A percentile compares a stretch with the other conserved stretches of the same genome.
phyloP scores from a whole-genome alignment of 1,284 basidiomycete species.

The Cronartium ribicola region DNA sequence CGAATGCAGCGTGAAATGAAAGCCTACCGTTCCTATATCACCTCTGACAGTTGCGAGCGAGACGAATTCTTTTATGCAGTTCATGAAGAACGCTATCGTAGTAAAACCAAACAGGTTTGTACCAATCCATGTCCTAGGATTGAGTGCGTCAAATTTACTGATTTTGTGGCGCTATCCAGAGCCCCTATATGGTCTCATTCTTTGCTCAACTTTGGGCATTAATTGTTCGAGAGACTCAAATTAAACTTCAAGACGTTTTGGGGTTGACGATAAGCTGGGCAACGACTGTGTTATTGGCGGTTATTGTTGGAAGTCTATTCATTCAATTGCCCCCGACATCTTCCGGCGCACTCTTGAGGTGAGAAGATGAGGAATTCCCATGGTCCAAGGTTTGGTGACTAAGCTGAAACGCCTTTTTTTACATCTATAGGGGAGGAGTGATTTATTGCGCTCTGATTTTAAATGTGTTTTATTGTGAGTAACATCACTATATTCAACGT shows the following conservation, averaged over 20 bases:
- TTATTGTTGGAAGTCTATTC: conserved; percentile 64
- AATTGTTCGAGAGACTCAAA: conserved; percentile 47
- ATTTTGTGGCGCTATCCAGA: conserved; percentile 60
- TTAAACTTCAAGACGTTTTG: conserved; percentile 46
- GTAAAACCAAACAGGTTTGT: conserved; percentile 59
- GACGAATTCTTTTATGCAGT: conserved; percentile 70
- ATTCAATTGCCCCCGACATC: conserved; percentile 67
- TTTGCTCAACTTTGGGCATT: conserved; percentile 60
- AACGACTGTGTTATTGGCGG: conserved; percentile 58
- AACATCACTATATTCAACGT: neutral
- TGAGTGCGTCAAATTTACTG: neutral
- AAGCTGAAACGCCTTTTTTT: neutral
- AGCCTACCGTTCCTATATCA: conserved; percentile 59
- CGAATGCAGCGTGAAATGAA: conserved; percentile 58
- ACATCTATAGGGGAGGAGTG: conserved; percentile 51
- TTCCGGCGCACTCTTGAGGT: conserved; percentile 78
- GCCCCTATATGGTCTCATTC: conserved; percentile 80
- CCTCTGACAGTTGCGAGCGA: conserved; percentile 51
- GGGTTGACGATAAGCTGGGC: conserved; percentile 44
- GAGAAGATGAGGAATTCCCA: conserved; percentile 57
- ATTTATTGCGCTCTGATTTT: conserved; percentile 59
- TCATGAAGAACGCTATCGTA: conserved; percentile 70
- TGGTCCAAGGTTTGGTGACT: conserved; percentile 44
- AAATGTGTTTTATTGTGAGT: neutral
- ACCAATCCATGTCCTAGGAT: neutral